phyloP scores from a whole-genome alignment of 129 eudicot genomes.

The Smallanthus sonchifolius region DNA sequence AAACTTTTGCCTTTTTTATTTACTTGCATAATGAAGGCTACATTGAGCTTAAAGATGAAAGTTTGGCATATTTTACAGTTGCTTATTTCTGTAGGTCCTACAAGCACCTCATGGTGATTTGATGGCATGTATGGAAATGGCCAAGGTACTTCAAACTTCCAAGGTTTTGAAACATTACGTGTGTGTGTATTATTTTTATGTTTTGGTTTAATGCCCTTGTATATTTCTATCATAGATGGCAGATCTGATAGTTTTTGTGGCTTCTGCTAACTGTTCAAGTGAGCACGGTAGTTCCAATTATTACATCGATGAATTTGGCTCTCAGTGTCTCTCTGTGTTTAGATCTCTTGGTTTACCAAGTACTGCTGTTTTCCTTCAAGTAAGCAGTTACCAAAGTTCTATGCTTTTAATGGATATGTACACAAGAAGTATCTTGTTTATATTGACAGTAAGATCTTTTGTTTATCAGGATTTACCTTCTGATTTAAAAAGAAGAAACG shows the following conservation, averaged over 20 bases:
- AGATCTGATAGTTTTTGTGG: constrained; percentile 90
- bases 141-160: constrained; percentile 57
- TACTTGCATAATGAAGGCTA: neutral
- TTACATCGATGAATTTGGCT: constrained; percentile 88
- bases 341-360: constrained; percentile 89
- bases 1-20: neutral
- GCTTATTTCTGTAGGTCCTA: constrained; percentile 50
- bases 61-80: neutral
- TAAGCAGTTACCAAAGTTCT: constrained; percentile 28
- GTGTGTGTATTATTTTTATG: neutral
- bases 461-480: constrained; percentile 67
- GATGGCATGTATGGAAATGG: constrained; percentile 92
- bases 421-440: neutral
- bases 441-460: neutral
- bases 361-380: constrained; percentile 76
- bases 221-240: constrained; percentile 56
- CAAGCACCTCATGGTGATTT: constrained; percentile 97
- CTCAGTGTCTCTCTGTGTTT: constrained; percentile 87
- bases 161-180: neutral
- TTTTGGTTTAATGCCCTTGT: neutral
- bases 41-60: neutral
- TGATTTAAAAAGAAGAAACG: constrained; percentile 64
- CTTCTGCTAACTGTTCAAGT: constrained; percentile 59
- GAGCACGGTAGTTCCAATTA: constrained; percentile 38
- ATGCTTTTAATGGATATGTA: neutral